Evolutionary conservation across 1,284 basidiomycete species (phyloP), one percentile per base, ranked within the genome.

Genomic region (Gastroboletus turbinatus): DNA sequence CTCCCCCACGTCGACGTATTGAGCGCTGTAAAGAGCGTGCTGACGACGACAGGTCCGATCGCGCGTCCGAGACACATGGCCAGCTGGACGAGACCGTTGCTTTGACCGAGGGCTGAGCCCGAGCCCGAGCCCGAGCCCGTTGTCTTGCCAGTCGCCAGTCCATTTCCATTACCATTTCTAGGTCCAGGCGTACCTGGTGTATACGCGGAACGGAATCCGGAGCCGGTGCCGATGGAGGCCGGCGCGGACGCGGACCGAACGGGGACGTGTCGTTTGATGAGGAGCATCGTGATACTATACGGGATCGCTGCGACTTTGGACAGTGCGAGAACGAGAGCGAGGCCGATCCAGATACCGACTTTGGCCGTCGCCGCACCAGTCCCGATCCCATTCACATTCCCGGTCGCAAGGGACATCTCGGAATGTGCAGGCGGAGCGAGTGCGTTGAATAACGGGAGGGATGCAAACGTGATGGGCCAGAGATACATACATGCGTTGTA

Each of bases 71-170:
- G 14, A 21, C 59, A 58, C 50, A 63, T 61, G 10, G 60, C 27
- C 3, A 63, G 25, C 16, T 63, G 61, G 5, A 61, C 47, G 14
- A 63, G 49, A 2, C 59, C 60, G 8, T 61, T 63, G 10, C 54
- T 57, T 19, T 14, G 46, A 1, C 61, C 60, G 9, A 63, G 60
- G 1, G 49, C 39, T 1, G 60, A 57, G 4, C 36, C 33, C 7
- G 27, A n/a, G 1, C n/a, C n/a, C n/a, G n/a, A n/a, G n/a, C n/a
- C n/a, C n/a, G n/a, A n/a, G n/a, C 32, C 23, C n/a, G 16, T 23
- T 5, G 36, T 30, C 5, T 38, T 35, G 16, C 32, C 8, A 13
- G 38, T 4, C 36, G 19, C 36, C 5, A 11, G 8, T 11, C n/a
- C 36, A 38, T 11, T 30, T 51, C 7, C n/a, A n/a, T n/a, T n/a